phyloP scores from a whole-genome alignment of 2,329 filamentous ascomycete species.

The Xylariaceae sp. region DNA sequence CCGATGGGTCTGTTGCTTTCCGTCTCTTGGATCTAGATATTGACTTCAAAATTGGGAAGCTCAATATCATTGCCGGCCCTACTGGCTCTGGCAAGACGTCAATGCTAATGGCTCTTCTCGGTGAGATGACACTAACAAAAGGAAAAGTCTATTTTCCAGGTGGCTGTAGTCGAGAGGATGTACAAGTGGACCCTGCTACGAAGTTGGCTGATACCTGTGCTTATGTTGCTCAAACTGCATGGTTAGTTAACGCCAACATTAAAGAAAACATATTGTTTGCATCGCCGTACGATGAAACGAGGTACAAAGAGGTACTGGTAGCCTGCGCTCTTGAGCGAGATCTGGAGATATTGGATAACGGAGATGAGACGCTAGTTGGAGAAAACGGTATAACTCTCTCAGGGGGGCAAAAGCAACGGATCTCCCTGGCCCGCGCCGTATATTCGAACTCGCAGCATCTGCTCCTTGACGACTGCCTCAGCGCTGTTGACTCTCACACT shows the following conservation, averaged over 20 bases:
- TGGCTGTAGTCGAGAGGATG: constrained; percentile 82
- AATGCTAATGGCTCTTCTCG: constrained; percentile 90
- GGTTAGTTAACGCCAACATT: constrained; percentile 95
- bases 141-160: constrained; percentile 86
- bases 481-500: constrained; percentile 95
- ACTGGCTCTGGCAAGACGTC: constrained; percentile 97
- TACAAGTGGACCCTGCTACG: constrained; percentile 80
- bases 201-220: constrained; percentile 90
- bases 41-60: constrained; percentile 80
- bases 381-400: constrained; percentile 98
- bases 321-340: constrained; percentile 92
- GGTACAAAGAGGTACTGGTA: constrained; percentile 86
- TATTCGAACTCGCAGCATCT: constrained; percentile 94
- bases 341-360: constrained; percentile 87
- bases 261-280: constrained; percentile 96
- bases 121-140: constrained; percentile 88
- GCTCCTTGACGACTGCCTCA: constrained; percentile 92
- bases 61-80: constrained; percentile 91
- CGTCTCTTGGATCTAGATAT: constrained; percentile 83
- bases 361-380: constrained; percentile 91
- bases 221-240: constrained; percentile 95
- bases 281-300: constrained; percentile 75
- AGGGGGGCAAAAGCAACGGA: constrained; percentile 96
- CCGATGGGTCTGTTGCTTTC: constrained; percentile 76
- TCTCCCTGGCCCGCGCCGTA: constrained; percentile 94